Conservation (phyloP, 805 yeast genomes). For the Myxozyma kluyveri region DNA sequence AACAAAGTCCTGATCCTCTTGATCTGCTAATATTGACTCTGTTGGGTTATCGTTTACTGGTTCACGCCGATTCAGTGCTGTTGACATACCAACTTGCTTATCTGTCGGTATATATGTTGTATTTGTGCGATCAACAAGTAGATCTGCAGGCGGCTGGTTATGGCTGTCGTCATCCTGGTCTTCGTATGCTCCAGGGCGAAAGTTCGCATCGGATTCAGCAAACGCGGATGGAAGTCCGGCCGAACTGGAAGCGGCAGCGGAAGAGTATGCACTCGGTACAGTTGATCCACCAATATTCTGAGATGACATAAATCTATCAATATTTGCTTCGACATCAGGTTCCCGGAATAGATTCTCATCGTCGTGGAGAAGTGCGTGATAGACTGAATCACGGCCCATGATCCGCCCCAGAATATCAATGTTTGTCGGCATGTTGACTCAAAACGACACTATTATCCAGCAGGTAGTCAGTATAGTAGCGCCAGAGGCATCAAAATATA, state of each 20-base stretch:
- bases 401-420: conserved; percentile 24
- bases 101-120: not conserved
- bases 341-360: conserved; percentile 18
- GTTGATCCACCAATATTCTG: conserved; percentile 1
- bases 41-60: conserved; percentile 1
- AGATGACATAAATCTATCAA: conserved; percentile 7
- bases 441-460: conserved; percentile 36
- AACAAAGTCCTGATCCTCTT: conserved; percentile 23
- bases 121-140: not conserved
- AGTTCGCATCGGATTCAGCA: not conserved
- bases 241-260: conserved; percentile 14
- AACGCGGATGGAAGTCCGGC: conserved; percentile 24
- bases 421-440: conserved; percentile 7
- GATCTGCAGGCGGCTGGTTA: conserved; percentile 12
- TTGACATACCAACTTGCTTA: not conserved
- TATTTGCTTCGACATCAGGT: conserved; percentile 26
- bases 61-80: not conserved
- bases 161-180: conserved; percentile 2
- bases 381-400: conserved; percentile 30
- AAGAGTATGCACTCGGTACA: not conserved
- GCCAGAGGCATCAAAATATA: too few relatives aligned
- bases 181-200: conserved; percentile 3
- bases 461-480: conserved; percentile 37
- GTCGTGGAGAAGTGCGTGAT: conserved; percentile 27
- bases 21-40: not conserved